These are phyloP conservation scores for Zoysia japonica DNA, from an alignment of 176 grass and related monocot species.

Conservation along the genomic window DNA sequence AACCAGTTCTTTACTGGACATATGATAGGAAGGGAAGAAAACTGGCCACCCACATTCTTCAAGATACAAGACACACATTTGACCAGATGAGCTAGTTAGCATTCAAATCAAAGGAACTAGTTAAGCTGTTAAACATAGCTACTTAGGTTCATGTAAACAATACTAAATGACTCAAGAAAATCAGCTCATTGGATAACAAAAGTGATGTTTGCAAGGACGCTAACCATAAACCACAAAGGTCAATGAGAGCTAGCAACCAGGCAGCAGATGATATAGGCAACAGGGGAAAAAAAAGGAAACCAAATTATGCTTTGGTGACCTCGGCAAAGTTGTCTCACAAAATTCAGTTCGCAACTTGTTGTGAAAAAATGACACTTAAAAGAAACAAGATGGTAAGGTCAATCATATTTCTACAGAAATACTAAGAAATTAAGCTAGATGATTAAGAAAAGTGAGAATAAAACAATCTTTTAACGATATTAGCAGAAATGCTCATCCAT, in stretches of 20 bases:
- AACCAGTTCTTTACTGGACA: no score
- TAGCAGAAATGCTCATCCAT: slow-evolving; percentile 20
- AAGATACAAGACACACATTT: no score
- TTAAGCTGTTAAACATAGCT: no score
- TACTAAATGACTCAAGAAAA: not conserved
- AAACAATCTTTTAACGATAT: slow-evolving; percentile 5
- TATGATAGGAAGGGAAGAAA: no score
- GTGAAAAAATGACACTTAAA: no score
- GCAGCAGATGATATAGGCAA: slow-evolving; percentile 56
- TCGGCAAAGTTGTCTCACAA: slow-evolving; percentile 60
- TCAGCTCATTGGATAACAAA: not conserved
- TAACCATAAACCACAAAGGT: slow-evolving; percentile 29
- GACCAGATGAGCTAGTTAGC: no score
- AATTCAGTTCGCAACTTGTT: not conserved
- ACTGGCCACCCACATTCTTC: not conserved
- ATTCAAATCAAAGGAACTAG: not conserved
- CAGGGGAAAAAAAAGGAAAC: slow-evolving; percentile 79
- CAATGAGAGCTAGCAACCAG: slow-evolving; percentile 28
- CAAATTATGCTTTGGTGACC: slow-evolving; percentile 58
- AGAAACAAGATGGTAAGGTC: no score
- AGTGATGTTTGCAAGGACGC: slow-evolving; percentile 33
- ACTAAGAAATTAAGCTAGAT: no score
- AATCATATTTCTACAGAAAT: no score
- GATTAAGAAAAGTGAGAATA: not conserved
- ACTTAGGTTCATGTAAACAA: not conserved